These are phyloP conservation scores for Daphne laureola DNA, from an alignment of 441 rosid genomes.

Conservation along the genomic window DNA sequence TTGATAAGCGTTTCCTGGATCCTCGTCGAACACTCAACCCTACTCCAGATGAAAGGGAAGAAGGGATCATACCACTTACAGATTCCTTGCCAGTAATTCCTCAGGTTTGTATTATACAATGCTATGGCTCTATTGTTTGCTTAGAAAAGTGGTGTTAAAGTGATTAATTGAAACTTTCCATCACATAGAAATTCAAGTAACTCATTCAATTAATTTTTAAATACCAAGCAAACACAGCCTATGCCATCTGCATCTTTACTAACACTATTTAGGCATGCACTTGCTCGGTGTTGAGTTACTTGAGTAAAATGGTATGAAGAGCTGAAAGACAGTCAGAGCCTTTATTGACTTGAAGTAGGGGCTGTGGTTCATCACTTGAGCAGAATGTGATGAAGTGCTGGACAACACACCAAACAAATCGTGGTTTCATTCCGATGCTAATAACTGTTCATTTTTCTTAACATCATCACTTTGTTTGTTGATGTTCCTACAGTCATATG, in stretches of 20 bases:
- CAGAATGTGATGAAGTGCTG: neutral
- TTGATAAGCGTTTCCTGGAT: constrained; percentile 94
- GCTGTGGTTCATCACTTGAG: no score
- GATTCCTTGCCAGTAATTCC: constrained; percentile 91
- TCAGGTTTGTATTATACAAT: constrained; percentile 43
- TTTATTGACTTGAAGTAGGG: no score
- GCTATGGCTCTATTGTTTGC: no score
- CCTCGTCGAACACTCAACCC: constrained; percentile 92
- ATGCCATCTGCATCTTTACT: neutral
- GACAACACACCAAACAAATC: neutral
- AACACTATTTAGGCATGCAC: neutral
- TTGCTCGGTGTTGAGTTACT: neutral
- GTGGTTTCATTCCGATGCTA: neutral
- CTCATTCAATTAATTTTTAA: no score
- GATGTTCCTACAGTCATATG: constrained; percentile 55
- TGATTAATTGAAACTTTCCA: no score
- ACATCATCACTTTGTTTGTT: no score
- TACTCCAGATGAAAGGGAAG: constrained; percentile 93
- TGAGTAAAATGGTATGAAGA: neutral
- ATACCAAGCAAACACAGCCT: no score
- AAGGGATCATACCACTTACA: constrained; percentile 88
- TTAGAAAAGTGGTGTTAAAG: no score
- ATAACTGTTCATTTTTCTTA: neutral
- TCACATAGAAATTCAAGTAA: no score
- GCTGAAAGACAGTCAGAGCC: no score